Conservation (phyloP, 1,284 basidiomycete genomes). For the Apiotrichum gracile region DNA sequence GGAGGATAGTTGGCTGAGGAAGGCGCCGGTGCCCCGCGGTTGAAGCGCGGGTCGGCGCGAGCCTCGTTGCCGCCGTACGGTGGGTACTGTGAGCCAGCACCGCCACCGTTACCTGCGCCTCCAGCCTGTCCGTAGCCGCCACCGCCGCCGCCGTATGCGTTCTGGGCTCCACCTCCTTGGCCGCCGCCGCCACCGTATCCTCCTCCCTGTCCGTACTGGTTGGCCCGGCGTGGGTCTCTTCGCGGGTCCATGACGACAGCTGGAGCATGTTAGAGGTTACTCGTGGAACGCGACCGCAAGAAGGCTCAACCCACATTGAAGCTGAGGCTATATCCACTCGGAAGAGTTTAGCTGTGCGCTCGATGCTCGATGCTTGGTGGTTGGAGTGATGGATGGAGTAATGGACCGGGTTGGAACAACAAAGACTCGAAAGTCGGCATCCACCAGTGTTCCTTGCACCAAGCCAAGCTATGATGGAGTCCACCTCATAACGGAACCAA, state of each 20-base stretch:
- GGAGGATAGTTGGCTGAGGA: not conserved
- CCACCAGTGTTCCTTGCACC: no score
- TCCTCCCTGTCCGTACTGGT: not conserved
- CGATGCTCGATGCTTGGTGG: no score
- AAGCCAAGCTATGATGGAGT: no score
- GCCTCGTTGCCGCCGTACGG: not conserved
- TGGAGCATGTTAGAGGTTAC: no score
- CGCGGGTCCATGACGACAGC: slow-evolving; percentile 4
- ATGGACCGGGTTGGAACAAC: no score
- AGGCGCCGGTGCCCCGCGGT: not conserved
- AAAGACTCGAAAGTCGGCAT: no score
- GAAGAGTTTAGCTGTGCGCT: no score
- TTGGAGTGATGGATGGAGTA: no score
- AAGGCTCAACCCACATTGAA: not conserved
- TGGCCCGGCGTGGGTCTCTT: slow-evolving; percentile 3
- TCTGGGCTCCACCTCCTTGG: not conserved
- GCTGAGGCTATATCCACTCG: not conserved
- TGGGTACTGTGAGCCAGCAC: not conserved
- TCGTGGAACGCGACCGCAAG: no score
- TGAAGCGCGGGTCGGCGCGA: not conserved
- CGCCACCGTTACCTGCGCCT: not conserved
- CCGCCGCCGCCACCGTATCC: not conserved
- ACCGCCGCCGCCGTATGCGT: not conserved
- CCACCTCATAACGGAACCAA: no score
- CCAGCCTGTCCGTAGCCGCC: not conserved